Conservation (phyloP, 169 alveolate genomes). For the Eimeria maxima region DNA sequence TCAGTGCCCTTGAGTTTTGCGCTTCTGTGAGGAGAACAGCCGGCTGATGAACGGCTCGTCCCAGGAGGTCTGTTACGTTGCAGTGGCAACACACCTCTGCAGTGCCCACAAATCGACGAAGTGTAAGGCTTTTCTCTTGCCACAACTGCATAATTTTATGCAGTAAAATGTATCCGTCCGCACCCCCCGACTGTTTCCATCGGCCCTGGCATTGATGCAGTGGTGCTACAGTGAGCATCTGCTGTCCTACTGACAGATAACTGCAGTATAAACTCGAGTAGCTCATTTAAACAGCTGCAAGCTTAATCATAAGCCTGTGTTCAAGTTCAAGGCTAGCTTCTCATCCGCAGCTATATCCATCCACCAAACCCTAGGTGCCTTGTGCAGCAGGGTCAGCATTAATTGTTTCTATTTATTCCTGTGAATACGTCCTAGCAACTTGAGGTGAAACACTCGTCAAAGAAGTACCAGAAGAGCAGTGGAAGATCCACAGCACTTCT, state of each 20-base stretch:
- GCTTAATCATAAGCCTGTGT: neutral
- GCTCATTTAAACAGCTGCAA: too few relatives aligned
- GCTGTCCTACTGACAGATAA: too few relatives aligned
- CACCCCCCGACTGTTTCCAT: neutral
- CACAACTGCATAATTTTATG: neutral
- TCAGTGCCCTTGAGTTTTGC: neutral
- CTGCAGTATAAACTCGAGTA: too few relatives aligned
- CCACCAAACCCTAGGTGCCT: neutral
- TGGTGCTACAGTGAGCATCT: neutral
- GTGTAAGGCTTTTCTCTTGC: neutral
- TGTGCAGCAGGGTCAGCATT: neutral
- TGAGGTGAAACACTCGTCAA: too few relatives aligned
- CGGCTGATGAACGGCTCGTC: neutral
- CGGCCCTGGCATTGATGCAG: neutral
- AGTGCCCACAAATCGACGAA: neutral
- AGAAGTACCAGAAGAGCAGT: too few relatives aligned
- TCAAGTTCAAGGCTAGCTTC: too few relatives aligned
- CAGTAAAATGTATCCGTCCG: neutral
- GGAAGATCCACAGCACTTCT: too few relatives aligned
- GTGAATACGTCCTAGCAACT: neutral
- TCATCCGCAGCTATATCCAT: too few relatives aligned
- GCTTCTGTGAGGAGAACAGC: neutral
- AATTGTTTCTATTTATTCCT: neutral
- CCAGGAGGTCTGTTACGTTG: neutral
- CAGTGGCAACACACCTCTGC: neutral